Conservation (phyloP, 208 protist species). For the Leishmania tarentolae region DNA sequence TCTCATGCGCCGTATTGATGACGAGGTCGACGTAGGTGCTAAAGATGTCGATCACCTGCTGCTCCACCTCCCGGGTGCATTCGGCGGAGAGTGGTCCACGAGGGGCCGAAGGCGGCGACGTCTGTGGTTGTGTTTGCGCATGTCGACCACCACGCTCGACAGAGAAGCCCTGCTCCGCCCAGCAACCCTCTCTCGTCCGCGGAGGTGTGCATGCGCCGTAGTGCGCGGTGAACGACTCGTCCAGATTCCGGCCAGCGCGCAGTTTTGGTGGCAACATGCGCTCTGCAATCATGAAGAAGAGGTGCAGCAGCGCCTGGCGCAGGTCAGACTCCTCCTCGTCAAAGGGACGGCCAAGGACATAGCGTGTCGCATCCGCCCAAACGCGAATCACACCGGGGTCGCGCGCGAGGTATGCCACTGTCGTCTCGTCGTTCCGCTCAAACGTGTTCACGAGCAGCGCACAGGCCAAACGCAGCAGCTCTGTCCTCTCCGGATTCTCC, state of each 20-base stretch:
- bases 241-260: slow-evolving; percentile 9
- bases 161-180: not conserved
- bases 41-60: slow-evolving; percentile 42
- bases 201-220: slow-evolving; percentile 33
- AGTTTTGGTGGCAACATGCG: slow-evolving; percentile 48
- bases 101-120: slow-evolving; percentile 4
- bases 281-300: slow-evolving; percentile 76
- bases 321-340: slow-evolving; percentile 76
- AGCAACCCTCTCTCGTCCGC: slow-evolving; percentile 2
- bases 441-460: slow-evolving; percentile 79
- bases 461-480: slow-evolving; percentile 61
- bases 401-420: slow-evolving; percentile 48
- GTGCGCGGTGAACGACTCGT: slow-evolving; percentile 14
- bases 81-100: slow-evolving; percentile 32
- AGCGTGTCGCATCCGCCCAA: slow-evolving; percentile 58
- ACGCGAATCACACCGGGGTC: slow-evolving; percentile 37
- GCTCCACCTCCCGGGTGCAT: slow-evolving; percentile 27
- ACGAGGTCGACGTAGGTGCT: slow-evolving; percentile 71
- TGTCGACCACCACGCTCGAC: not conserved
- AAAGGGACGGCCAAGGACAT: slow-evolving; percentile 46
- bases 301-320: slow-evolving; percentile 70
- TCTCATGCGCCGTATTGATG: slow-evolving; percentile 67
- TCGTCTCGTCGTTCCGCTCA: slow-evolving; percentile 60
- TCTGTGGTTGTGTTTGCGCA: not conserved
- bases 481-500: slow-evolving; percentile 31